These are phyloP conservation scores for Irpex lacteus DNA, from an alignment of 1,284 basidiomycete genomes.

Conservation along the genomic window DNA sequence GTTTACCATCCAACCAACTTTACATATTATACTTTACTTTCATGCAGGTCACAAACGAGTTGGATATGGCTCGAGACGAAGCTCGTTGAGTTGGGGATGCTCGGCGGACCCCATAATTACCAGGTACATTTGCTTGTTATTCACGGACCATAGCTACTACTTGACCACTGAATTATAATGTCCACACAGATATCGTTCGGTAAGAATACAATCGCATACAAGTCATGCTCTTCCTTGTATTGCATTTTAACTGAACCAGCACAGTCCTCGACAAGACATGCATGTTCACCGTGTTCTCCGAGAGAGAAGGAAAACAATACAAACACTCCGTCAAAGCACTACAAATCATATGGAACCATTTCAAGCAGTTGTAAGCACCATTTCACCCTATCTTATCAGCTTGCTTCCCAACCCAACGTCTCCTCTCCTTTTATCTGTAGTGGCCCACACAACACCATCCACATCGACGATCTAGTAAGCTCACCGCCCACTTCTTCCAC, in stretches of 20 bases:
- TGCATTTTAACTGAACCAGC: neutral
- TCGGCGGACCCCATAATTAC: conserved; percentile 70
- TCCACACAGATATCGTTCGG: conserved; percentile 54
- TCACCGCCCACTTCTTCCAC: conserved; percentile 21
- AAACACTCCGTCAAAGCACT: conserved; percentile 83
- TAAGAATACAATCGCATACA: conserved; percentile 24
- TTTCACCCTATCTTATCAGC: neutral
- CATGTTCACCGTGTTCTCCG: conserved; percentile 88
- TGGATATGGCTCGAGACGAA: conserved; percentile 94
- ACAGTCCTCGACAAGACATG: conserved; percentile 79
- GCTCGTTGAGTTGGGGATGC: conserved; percentile 83
- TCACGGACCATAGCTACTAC: neutral
- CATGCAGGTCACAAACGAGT: conserved; percentile 72
- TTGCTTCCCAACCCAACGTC: neutral
- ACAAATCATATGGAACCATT: conserved; percentile 85
- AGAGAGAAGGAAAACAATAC: conserved; percentile 70
- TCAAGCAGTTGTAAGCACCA: conserved; percentile 76
- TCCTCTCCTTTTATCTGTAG: too few species aligned
- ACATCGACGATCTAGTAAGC: conserved; percentile 81
- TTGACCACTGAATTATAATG: neutral
- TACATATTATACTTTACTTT: too few species aligned
- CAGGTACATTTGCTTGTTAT: conserved; percentile 54
- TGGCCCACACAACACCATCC: conserved; percentile 76
- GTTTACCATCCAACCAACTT: too few species aligned
- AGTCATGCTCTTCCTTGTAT: neutral